Base-by-base conservation (phyloP, 1,284 basidiomycete species). In the Gomphus bonarii region DNA sequence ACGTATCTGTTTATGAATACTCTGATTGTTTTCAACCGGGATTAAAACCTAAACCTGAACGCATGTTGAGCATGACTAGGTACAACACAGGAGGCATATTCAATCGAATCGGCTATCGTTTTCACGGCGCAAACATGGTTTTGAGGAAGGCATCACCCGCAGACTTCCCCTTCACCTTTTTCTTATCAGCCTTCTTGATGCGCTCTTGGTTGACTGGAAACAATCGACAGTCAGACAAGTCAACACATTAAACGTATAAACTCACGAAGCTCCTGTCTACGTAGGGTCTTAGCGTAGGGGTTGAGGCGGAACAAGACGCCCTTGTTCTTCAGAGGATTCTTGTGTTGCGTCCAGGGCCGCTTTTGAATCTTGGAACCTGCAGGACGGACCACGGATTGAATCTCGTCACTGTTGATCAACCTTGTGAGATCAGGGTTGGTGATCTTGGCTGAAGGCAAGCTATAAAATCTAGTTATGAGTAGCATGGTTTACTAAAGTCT, bases 321-420 rank as follows among this genome's bases (percentile, higher is more conserved):
- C 78, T 91, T 94, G 90, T 99, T 99, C 76, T 84, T 75, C 68
- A 97, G 84, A 59, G 95, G 94, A 82, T 98, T 98, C 90, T 98
- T 98, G 89, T 95, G 95, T 80, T 98, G 95, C 64, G 93, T 94
- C 91, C 92, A 97, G 63, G 95, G 94, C 69, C 94, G 88, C 73
- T 91, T 93, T 75, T 88, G 87, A 62, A 76, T 69, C 73, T 89
- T 86, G 61, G 84, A 75, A 64, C 85, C 85, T 62, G 90, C 87
- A 58, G 91, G 88, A 69, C 95, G 91, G 66, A 97, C 83, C 68
- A 97, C 89, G 58, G 93, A 89, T 75, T 97, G 93, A 70, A 97
- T 94, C 77, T 95, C 94, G 63, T 90, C 85, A 70, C 88, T 92
- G 87, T 99, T 98, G 83, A 99, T 99, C 71, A 99, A 79, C 66